Evolutionary conservation across 306 rosid species (phyloP).

Genomic region (Astragalus glycyphyllos): DNA sequence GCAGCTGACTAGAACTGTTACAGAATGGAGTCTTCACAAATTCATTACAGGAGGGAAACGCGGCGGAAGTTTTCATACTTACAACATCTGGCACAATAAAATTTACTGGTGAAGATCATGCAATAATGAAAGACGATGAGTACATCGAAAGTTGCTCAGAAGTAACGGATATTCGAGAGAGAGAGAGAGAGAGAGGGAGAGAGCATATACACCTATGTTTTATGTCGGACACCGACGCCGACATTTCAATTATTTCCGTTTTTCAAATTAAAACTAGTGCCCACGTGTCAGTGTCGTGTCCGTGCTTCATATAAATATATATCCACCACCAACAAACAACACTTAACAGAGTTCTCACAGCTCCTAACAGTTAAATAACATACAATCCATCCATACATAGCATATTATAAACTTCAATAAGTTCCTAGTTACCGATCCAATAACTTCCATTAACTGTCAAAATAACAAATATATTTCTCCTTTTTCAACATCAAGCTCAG

Average conservation of each 20-base stretch:
- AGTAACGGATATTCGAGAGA: background rate
- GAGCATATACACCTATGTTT: too few relatives aligned
- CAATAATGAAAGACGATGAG: constrained; percentile 11
- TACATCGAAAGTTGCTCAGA: background rate
- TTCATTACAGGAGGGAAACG: constrained; percentile 50
- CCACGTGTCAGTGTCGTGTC: too few relatives aligned
- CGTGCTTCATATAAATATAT: too few relatives aligned
- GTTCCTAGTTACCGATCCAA: background rate
- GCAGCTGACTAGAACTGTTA: constrained; percentile 53
- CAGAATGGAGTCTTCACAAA: constrained; percentile 46
- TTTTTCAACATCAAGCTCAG: constrained; percentile 18
- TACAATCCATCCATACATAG: constrained; percentile 4
- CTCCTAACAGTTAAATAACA: constrained; percentile 6
- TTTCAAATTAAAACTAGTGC: too few relatives aligned
- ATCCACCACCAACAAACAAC: background rate
- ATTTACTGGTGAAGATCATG: constrained; percentile 35
- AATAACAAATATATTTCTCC: background rate
- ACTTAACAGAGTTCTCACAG: constrained; percentile 3
- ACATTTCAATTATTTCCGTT: too few relatives aligned
- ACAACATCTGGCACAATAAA: constrained; percentile 59
- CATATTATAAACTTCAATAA: constrained; percentile 3
- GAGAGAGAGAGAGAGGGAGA: too few relatives aligned
- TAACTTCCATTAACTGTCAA: constrained; percentile 19
- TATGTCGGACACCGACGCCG: too few relatives aligned
- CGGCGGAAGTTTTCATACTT: constrained; percentile 50